phyloP scores from a whole-genome alignment of 2,329 filamentous ascomycete genomes.

The Calonectria pteridis region DNA sequence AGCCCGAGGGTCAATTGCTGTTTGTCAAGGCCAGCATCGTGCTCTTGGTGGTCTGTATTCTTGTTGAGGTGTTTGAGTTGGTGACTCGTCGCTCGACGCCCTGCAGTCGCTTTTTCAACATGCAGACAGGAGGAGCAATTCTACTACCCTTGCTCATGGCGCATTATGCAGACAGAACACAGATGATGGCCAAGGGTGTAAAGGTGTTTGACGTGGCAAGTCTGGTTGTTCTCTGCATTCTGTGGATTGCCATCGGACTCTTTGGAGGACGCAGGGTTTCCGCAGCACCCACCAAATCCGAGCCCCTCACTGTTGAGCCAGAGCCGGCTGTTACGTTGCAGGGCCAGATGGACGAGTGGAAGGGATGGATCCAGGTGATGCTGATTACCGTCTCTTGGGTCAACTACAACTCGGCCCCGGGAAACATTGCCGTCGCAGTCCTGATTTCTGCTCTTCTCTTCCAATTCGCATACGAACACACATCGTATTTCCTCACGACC shows the following conservation, averaged over 20 bases:
- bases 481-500: conserved; percentile 67
- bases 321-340: conserved; percentile 49
- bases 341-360: conserved; percentile 73
- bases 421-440: conserved; percentile 63
- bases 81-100: conserved; percentile 23
- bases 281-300: conserved; percentile 20
- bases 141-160: conserved; percentile 43
- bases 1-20: conserved; percentile 38
- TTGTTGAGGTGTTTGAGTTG: conserved; percentile 32
- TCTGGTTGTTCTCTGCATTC: conserved; percentile 33
- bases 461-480: conserved; percentile 72
- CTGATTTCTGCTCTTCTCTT: conserved; percentile 71
- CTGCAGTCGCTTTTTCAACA: conserved; percentile 36
- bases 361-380: conserved; percentile 71
- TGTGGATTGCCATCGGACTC: conserved; percentile 34
- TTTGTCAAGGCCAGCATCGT: conserved; percentile 34
- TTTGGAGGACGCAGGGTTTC: conserved; percentile 36
- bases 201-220: conserved; percentile 41
- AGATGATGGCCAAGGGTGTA: conserved; percentile 44
- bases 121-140: conserved; percentile 41
- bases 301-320: not conserved
- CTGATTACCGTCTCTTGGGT: conserved; percentile 59
- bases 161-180: conserved; percentile 47
- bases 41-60: conserved; percentile 35
- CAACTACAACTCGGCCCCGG: conserved; percentile 60